phyloP scores from a whole-genome alignment of 2,329 filamentous ascomycete species.

The Berkeleyomyces rouxiae region DNA sequence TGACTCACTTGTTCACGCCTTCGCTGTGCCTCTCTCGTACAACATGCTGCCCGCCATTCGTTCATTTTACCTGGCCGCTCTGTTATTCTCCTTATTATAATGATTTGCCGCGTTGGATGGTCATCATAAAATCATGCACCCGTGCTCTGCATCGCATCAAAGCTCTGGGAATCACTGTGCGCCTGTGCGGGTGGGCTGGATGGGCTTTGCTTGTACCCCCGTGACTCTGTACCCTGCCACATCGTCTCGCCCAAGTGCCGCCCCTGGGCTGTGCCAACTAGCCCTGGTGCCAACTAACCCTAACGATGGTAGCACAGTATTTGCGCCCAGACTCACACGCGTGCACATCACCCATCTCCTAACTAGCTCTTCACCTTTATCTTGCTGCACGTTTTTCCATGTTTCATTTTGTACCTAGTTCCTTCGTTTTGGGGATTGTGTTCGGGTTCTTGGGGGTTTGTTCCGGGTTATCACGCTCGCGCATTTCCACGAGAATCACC shows the following conservation, averaged over 20 bases:
- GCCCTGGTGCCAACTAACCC: neutral
- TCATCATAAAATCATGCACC: neutral
- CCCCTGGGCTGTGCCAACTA: neutral
- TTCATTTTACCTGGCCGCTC: neutral
- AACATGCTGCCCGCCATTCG: neutral
- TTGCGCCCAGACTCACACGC: too few species aligned
- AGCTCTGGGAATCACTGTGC: neutral
- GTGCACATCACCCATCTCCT: too few species aligned
- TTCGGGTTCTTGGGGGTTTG: neutral
- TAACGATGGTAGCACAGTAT: neutral
- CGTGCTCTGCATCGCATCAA: neutral
- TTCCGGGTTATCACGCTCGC: neutral
- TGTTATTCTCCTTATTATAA: neutral
- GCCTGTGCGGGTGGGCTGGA: neutral
- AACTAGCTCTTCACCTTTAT: too few species aligned
- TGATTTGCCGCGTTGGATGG: neutral
- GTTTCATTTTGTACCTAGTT: neutral
- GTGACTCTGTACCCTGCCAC: neutral
- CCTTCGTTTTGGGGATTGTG: neutral
- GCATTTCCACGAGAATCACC: too few species aligned
- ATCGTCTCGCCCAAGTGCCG: neutral
- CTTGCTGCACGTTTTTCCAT: neutral
- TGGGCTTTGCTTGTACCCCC: neutral
- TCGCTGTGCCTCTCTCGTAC: neutral
- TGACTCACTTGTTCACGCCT: neutral